These are phyloP conservation scores for Paramecium biaurelia DNA, from an alignment of 73 alveolate species.

Conservation along the genomic window DNA sequence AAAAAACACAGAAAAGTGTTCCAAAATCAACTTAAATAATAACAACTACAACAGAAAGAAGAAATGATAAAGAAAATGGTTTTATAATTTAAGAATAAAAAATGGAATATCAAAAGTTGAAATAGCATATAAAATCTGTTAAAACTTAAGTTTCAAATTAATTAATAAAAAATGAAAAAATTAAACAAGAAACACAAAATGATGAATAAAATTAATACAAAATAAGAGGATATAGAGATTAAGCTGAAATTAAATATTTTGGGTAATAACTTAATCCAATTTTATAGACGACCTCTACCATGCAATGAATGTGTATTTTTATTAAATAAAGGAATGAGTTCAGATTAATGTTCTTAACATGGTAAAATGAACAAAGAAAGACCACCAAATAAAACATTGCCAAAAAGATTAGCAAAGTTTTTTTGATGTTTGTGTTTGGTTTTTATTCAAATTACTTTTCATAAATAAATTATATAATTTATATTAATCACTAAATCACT, in stretches of 20 bases:
- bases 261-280: background rate
- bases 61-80: background rate
- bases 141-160: background rate
- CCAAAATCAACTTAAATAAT: background rate
- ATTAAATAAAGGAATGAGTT: slow-evolving; percentile 21
- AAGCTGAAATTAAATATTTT: slow-evolving; percentile 47
- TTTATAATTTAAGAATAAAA: background rate
- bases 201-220: background rate
- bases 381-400: background rate
- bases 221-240: slow-evolving; percentile 25
- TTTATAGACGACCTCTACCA: background rate
- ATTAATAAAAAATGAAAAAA: background rate
- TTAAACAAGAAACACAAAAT: background rate
- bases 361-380: slow-evolving; percentile 13
- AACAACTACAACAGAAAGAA: background rate
- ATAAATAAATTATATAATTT: background rate
- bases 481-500: background rate
- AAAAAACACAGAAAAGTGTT: background rate
- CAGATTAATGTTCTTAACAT: slow-evolving; percentile 14
- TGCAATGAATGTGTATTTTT: slow-evolving; percentile 29
- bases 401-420: slow-evolving; percentile 13
- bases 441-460: background rate
- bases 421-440: background rate
- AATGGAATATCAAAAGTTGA: background rate
- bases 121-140: background rate